Conservation (phyloP, 768 basidiomycete species). For the Glaciozyma antarctica region DNA sequence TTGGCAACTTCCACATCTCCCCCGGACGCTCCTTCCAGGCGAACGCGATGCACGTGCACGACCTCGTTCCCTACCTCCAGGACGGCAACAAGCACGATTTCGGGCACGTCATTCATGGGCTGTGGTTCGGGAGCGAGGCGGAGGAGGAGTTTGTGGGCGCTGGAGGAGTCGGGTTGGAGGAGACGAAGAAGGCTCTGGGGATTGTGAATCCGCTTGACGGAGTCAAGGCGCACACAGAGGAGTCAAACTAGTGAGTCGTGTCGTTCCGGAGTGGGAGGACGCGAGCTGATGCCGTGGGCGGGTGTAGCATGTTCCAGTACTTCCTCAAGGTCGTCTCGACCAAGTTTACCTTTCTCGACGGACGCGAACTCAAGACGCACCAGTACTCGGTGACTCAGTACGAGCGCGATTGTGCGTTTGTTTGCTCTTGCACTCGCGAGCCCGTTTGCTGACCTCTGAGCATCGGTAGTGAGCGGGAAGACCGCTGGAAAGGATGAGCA, state of each 20-base stretch:
- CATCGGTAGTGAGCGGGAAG: conserved; percentile 44
- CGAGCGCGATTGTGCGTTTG: conserved; percentile 67
- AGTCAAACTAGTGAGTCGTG: conserved; percentile 54
- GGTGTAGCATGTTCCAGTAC: conserved; percentile 48
- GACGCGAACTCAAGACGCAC: conserved; percentile 71
- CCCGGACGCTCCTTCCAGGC: conserved; percentile 93
- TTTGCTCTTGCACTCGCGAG: conserved; percentile 37
- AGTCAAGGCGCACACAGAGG: conserved; percentile 52
- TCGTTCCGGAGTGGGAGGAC: not conserved
- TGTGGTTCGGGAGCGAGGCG: conserved; percentile 57
- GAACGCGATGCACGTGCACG: conserved; percentile 65
- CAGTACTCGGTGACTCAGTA: conserved; percentile 96
- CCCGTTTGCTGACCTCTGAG: not conserved
- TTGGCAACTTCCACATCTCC: conserved; percentile 79
- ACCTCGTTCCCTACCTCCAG: conserved; percentile 86
- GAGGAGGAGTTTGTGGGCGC: conserved; percentile 31
- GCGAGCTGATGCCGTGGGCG: not conserved
- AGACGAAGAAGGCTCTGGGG: conserved; percentile 53
- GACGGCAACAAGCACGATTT: conserved; percentile 87
- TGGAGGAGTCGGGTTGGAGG: conserved; percentile 32
- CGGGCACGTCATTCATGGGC: conserved; percentile 70
- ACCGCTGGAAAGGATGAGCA: conserved; percentile 38
- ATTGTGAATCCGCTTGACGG: conserved; percentile 68
- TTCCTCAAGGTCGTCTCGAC: conserved; percentile 96
- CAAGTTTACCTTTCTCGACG: conserved; percentile 74